Evolutionary conservation across 441 rosid genomes (phyloP).

Genomic region (Iberis amara): DNA sequence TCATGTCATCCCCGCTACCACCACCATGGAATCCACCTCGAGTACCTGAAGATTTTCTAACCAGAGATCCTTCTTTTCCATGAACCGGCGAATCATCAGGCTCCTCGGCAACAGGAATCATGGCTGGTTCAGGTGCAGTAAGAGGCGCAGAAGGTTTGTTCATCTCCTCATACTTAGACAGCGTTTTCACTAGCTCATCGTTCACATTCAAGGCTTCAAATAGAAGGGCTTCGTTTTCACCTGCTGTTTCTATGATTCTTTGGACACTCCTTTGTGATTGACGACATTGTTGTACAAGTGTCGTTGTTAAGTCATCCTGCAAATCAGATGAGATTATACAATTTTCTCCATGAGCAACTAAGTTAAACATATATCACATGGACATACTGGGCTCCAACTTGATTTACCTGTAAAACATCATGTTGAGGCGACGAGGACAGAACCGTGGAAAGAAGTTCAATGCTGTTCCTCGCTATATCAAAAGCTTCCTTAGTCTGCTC

Average conservation of each 20-base stretch:
- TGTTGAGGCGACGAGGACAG: constrained; percentile 73
- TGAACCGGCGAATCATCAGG: constrained; percentile 55
- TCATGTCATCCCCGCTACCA: constrained; percentile 53
- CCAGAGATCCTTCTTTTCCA: constrained; percentile 45
- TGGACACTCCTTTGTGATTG: constrained; percentile 52
- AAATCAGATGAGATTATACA: background rate
- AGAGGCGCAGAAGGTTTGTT: constrained; percentile 46
- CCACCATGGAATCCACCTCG: constrained; percentile 38
- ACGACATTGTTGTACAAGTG: constrained; percentile 68
- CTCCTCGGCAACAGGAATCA: constrained; percentile 78
- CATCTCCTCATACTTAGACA: constrained; percentile 61
- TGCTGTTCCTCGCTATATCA: constrained; percentile 81
- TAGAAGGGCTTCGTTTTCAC: constrained; percentile 76
- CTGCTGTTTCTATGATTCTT: constrained; percentile 74
- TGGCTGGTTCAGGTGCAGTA: constrained; percentile 63
- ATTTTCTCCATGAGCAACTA: background rate
- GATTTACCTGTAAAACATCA: constrained; percentile 60
- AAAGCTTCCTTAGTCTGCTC: constrained; percentile 87
- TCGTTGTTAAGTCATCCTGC: constrained; percentile 68
- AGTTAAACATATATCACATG: background rate
- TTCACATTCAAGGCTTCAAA: constrained; percentile 80
- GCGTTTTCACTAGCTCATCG: constrained; percentile 68
- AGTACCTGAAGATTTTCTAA: constrained; percentile 48
- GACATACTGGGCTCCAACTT: background rate
- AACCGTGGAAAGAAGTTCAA: constrained; percentile 76